A percentile compares a stretch with the other conserved stretches of the same genome.
These are phyloP conservation scores for Geotrichum bryndzae DNA, from an alignment of 1,139 yeast genomes.

Conservation along the genomic window DNA sequence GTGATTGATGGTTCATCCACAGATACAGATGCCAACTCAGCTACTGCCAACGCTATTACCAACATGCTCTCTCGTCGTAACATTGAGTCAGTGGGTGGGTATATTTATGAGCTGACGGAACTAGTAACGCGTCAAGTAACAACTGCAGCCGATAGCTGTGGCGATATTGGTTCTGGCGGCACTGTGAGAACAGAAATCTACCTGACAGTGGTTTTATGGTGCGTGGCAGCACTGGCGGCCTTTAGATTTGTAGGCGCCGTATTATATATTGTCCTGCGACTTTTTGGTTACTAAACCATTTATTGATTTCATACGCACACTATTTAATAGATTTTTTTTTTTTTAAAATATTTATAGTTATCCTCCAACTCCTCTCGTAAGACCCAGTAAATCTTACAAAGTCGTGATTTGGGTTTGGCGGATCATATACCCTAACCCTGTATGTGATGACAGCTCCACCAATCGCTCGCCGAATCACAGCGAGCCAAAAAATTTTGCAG, in stretches of 20 bases:
- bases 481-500: neutral
- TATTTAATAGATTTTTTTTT: neutral
- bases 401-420: neutral
- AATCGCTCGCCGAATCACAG: neutral
- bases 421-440: neutral
- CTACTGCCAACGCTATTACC: neutral
- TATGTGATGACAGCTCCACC: neutral
- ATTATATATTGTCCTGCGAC: constrained; percentile 29
- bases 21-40: neutral
- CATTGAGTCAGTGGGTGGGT: constrained; percentile 11
- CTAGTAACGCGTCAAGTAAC: constrained; percentile 11
- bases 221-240: constrained; percentile 68
- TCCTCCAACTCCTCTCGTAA: too few relatives aligned
- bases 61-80: constrained; percentile 6
- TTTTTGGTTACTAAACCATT: constrained; percentile 26
- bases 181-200: constrained; percentile 40
- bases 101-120: constrained; percentile 8
- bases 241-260: constrained; percentile 55
- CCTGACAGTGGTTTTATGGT: constrained; percentile 71
- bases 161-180: constrained; percentile 25
- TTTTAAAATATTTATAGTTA: too few relatives aligned
- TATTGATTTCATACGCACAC: neutral
- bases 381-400: too few relatives aligned
- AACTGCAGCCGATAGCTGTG: constrained; percentile 21
- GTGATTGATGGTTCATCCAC: constrained; percentile 16